Base-by-base conservation (phyloP, 1,284 basidiomycete genomes). In the Naganishia sp. region DNA sequence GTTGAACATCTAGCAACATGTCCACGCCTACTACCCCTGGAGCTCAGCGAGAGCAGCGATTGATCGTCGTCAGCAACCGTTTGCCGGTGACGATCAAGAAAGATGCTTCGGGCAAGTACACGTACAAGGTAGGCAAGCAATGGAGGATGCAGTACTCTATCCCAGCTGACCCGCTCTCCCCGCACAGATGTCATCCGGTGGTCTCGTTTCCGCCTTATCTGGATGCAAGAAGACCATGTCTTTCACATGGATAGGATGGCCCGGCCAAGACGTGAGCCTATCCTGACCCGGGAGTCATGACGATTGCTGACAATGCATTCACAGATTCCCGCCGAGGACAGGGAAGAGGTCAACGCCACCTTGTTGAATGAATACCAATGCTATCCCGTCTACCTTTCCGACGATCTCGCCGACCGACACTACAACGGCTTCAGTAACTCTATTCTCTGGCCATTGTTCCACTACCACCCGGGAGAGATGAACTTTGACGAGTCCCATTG, bases 351-450 rank as follows among this genome's bases (percentile, higher is more conserved):
- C 78, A 90, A 95, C 83, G 86, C 86, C 74, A 87, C 91, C 9
- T 86, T 99, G 67, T 86, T 87, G 84, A 89, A 94, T 61, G 94
- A 98, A 79, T 97, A 95, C 81, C 90, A 91, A 53, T 99, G 96
- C 80, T 90, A 94, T 77, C 94, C 95, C 18, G 96, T 99, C 72
- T 97, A 97, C 82, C 88, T 99, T 73, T 89, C 92, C 67, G 95
- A 98, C 77, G 95, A 98, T 72, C 85, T 99, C 69, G 95, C 96
- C 15, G 96, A 99, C 80, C 86, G 89, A 64, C 95, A 98, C 80
- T 99, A 99, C 84, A 99, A 98, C 75, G 92, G 79, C 31, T 99
- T 99, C 84, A 94, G 93, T 72, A 99, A 99, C 83, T 96, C 93
- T 57, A 99, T 99, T 80, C 87, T 99, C 46, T 99, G 95, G 95